These are phyloP conservation scores for Pyronema omphalodes DNA, from an alignment of 495 filamentous ascomycete genomes.

Conservation along the genomic window DNA sequence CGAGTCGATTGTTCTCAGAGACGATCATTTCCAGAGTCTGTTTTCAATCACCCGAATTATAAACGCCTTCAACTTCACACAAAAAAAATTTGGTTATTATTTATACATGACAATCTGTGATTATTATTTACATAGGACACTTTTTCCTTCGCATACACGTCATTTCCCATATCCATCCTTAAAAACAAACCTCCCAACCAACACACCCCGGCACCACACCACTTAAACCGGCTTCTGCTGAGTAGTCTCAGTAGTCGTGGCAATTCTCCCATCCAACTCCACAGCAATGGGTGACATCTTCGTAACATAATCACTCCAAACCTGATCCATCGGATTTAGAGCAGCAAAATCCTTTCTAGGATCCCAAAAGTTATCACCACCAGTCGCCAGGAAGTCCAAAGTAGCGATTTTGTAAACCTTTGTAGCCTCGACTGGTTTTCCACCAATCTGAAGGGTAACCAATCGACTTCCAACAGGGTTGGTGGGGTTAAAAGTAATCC, in stretches of 20 bases:
- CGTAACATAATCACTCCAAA: slow-evolving; percentile 31
- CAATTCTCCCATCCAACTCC: slow-evolving; percentile 33
- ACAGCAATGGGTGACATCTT: slow-evolving; percentile 30
- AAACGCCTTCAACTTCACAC: too few species aligned
- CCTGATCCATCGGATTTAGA: slow-evolving; percentile 36
- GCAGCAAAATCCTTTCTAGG: slow-evolving; percentile 23
- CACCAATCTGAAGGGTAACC: slow-evolving; percentile 28
- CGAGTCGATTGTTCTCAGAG: too few species aligned
- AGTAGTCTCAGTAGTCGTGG: slow-evolving; percentile 17
- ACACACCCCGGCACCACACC: background rate
- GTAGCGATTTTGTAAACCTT: slow-evolving; percentile 34
- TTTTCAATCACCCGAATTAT: too few species aligned
- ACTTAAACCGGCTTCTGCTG: slow-evolving; percentile 5
- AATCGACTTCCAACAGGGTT: slow-evolving; percentile 25
- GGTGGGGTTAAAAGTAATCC: slow-evolving; percentile 30
- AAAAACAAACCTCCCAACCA: too few species aligned
- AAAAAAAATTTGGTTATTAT: too few species aligned
- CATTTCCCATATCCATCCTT: too few species aligned
- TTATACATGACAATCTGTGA: too few species aligned
- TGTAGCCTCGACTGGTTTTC: slow-evolving; percentile 24
- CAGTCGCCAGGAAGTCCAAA: slow-evolving; percentile 35
- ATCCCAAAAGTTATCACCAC: slow-evolving; percentile 36
- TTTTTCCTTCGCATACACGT: too few species aligned
- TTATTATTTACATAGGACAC: too few species aligned
- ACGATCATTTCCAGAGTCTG: too few species aligned